Percentiles rank a stretch among this genome's conserved stretches.
These are phyloP conservation scores for Auxenochlorella pyrenoidosa DNA, from an alignment of 139 green algal genomes.

Conservation along the genomic window DNA sequence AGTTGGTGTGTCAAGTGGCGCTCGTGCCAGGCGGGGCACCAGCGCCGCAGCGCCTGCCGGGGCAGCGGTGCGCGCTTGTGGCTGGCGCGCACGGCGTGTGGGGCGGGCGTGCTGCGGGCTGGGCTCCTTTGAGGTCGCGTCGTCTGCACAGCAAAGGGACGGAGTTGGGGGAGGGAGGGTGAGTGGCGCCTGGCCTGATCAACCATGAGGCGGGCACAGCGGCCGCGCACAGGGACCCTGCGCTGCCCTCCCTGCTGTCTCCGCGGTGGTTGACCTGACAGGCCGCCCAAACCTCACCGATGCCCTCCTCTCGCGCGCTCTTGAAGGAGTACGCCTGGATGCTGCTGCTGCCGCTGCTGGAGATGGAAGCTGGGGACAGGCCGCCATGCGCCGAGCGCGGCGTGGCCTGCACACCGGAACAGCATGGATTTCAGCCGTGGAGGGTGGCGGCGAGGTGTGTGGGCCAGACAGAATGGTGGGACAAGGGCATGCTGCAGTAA, in stretches of 20 bases:
- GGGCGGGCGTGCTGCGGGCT: background rate
- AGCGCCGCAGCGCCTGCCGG: background rate
- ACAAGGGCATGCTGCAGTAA: too few species aligned
- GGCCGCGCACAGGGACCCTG: too few species aligned
- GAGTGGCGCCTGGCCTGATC: too few species aligned
- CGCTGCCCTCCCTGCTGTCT: too few species aligned
- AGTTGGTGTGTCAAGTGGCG: background rate
- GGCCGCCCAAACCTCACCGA: background rate
- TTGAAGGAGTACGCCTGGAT: constrained; percentile 23
- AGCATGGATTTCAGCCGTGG: too few species aligned
- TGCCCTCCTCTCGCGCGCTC: background rate
- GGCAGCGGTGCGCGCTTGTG: background rate
- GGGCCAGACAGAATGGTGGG: too few species aligned
- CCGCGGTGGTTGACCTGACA: background rate
- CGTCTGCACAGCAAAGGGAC: background rate
- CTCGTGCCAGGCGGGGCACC: background rate
- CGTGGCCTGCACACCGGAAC: background rate
- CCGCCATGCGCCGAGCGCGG: background rate
- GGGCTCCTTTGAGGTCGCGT: background rate
- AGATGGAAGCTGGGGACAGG: background rate
- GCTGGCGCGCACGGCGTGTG: background rate
- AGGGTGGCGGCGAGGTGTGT: too few species aligned
- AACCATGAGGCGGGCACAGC: too few species aligned
- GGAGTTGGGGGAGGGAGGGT: background rate
- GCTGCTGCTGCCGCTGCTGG: constrained; percentile 31